phyloP scores from a whole-genome alignment of 148 eudicot genomes.

The Spergularia marina region DNA sequence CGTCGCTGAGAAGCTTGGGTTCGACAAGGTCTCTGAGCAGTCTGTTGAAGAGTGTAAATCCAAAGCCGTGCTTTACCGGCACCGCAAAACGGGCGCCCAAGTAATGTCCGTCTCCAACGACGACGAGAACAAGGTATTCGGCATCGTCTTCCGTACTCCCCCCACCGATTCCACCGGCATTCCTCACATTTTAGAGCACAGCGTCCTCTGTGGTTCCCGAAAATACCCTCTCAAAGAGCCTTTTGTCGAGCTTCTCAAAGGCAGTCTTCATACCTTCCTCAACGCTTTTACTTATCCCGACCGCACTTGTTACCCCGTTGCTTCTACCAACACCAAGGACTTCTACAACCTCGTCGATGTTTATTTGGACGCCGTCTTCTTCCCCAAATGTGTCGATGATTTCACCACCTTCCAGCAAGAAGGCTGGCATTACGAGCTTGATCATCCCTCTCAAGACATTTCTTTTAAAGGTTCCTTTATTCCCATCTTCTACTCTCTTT shows the following conservation, averaged over 20 bases:
- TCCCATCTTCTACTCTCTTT: background rate
- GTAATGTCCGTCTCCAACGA: constrained; percentile 87
- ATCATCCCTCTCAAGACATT: constrained; percentile 83
- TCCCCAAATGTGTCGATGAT: constrained; percentile 91
- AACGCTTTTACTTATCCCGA: constrained; percentile 99
- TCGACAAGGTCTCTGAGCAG: constrained; percentile 82
- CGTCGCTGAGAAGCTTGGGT: constrained; percentile 78
- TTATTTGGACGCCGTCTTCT: constrained; percentile 95
- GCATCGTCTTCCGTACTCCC: constrained; percentile 92
- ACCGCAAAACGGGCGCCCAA: constrained; percentile 82
- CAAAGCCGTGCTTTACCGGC: constrained; percentile 75
- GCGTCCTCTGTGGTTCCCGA: constrained; percentile 96
- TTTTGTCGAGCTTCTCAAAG: constrained; percentile 92
- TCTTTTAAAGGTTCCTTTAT: constrained; percentile 34
- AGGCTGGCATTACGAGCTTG: constrained; percentile 98
- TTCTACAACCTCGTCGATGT: constrained; percentile 98
- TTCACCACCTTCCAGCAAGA: constrained; percentile 88
- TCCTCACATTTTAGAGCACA: constrained; percentile 97
- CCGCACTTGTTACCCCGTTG: constrained; percentile 98
- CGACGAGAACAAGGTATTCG: constrained; percentile 98
- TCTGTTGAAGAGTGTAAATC: constrained; percentile 90
- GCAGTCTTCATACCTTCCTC: constrained; percentile 90
- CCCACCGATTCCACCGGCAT: constrained; percentile 98
- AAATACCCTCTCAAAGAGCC: constrained; percentile 98
- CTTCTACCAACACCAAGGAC: constrained; percentile 97